A percentile compares a stretch with the other conserved stretches of the same genome.
phyloP scores from a whole-genome alignment of 495 filamentous ascomycete species.

The Aspergillus olivimuriae region DNA sequence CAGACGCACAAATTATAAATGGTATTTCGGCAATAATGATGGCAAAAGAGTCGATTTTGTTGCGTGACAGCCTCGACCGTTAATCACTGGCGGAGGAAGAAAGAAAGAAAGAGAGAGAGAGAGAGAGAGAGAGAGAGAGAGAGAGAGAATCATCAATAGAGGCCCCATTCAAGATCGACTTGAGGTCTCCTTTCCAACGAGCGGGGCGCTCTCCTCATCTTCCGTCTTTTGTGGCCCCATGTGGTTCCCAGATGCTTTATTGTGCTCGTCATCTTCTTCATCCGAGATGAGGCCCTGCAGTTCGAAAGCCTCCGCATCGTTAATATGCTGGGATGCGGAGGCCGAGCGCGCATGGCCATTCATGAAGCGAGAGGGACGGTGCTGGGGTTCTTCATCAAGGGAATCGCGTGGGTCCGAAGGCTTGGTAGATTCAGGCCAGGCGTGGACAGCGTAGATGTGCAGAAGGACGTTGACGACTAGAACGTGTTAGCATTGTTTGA shows the following conservation, averaged over 20 bases:
- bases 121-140: not conserved
- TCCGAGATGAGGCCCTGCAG: constrained; percentile 86
- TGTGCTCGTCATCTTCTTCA: constrained; percentile 50
- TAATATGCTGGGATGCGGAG: constrained; percentile 45
- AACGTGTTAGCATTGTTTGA: constrained; percentile 1
- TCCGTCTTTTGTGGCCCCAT: constrained; percentile 24
- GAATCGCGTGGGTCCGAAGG: constrained; percentile 20
- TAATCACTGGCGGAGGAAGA: not conserved
- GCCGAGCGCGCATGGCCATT: constrained; percentile 52
- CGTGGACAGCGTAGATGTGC: constrained; percentile 67
- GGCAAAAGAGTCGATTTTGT: no score
- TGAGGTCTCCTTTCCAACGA: constrained; percentile 24
- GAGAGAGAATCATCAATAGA: constrained; percentile 6
- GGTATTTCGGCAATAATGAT: no score
- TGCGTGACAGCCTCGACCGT: no score
- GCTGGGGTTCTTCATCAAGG: constrained; percentile 3
- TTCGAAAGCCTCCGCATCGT: constrained; percentile 87
- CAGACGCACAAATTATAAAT: no score
- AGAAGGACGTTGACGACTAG: constrained; percentile 74
- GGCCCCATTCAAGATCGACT: not conserved
- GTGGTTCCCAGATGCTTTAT: constrained; percentile 8
- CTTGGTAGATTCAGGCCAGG: constrained; percentile 42
- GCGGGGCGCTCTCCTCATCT: constrained; percentile 31
- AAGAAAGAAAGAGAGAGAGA: not conserved
- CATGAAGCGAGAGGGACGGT: constrained; percentile 11